phyloP scores from a whole-genome alignment of 2,329 filamentous ascomycete genomes.

The Thelonectria rubi region DNA sequence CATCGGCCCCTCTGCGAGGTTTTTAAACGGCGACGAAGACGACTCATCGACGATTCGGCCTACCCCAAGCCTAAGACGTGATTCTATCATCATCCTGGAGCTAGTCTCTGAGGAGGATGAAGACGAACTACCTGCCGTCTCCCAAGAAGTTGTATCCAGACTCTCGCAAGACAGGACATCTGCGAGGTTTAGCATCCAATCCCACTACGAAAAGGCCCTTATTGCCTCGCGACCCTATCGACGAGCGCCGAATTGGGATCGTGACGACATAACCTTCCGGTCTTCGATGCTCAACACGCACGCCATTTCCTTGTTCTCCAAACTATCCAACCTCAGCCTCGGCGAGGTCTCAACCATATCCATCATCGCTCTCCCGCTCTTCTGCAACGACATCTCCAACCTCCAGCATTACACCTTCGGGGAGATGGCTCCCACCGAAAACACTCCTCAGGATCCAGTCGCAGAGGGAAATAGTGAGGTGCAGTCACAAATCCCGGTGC shows the following conservation, averaged over 20 bases:
- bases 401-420: conserved; percentile 4
- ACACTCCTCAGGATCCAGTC: background rate
- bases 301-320: conserved; percentile 3
- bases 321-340: conserved; percentile 6
- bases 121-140: background rate
- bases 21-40: background rate
- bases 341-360: conserved; percentile 7
- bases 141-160: background rate
- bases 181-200: background rate
- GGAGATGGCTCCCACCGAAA: background rate
- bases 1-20: background rate
- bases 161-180: background rate
- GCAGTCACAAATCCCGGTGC: background rate
- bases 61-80: background rate
- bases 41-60: conserved; percentile 7
- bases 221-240: conserved; percentile 2
- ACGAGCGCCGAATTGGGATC: conserved; percentile 1
- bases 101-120: conserved; percentile 1
- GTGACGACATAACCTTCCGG: background rate
- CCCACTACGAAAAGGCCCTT: conserved; percentile 1
- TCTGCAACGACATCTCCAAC: conserved; percentile 8
- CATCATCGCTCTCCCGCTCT: conserved; percentile 6
- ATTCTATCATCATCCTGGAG: conserved; percentile 4
- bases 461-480: background rate
- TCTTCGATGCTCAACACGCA: conserved; percentile 2